Evolutionary conservation across 331 rosid species (phyloP).

Genomic region (Quercus lobata): DNA sequence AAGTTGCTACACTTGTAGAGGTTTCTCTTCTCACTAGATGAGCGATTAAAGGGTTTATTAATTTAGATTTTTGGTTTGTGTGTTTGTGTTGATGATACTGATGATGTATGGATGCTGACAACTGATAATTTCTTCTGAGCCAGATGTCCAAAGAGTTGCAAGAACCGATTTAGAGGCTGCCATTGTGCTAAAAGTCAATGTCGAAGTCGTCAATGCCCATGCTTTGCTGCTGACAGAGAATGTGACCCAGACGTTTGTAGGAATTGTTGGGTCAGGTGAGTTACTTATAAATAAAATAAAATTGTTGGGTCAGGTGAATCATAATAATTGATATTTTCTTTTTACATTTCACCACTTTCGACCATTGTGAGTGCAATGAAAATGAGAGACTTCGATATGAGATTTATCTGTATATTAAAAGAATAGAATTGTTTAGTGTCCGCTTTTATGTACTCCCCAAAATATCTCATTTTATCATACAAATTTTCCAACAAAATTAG

Average conservation of each 20-base stretch:
- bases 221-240: conserved; percentile 99
- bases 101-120: background rate
- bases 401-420: no score
- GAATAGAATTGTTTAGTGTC: no score
- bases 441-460: no score
- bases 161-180: conserved; percentile 94
- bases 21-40: conserved; percentile 8
- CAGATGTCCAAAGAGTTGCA: conserved; percentile 94
- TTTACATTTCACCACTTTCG: background rate
- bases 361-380: background rate
- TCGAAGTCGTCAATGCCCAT: conserved; percentile 97
- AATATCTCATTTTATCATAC: no score
- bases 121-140: conserved; percentile 11
- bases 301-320: conserved; percentile 96
- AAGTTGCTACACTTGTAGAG: conserved; percentile 2
- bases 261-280: conserved; percentile 98
- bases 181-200: conserved; percentile 99
- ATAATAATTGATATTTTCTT: background rate
- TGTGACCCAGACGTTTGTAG: conserved; percentile 98
- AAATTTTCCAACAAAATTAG: no score
- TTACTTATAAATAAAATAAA: conserved; percentile 1
- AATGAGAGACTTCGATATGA: background rate
- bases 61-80: background rate
- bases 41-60: conserved; percentile 10
- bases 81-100: background rate